Base-by-base conservation (phyloP, 441 rosid genomes). In the Mallotus japonicus region DNA sequence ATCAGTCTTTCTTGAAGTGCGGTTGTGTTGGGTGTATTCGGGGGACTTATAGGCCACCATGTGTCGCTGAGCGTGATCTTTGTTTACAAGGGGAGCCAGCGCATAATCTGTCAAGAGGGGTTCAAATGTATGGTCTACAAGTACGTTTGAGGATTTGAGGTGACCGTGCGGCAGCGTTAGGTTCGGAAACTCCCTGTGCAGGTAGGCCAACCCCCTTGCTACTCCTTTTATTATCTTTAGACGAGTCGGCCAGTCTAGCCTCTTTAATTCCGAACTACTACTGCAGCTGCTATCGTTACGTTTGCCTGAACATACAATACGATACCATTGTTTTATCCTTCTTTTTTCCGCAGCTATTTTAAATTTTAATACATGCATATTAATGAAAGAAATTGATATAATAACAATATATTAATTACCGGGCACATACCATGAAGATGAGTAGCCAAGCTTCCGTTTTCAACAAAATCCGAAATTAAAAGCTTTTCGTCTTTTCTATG, bases 1-100 rank as follows among this genome's bases (percentile, higher is more conserved):
- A n/a, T 91, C 97, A 0, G 96, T 87, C 83, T 83, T 91, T 47
- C 83, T 83, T 0, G 92, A 85, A 0, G 81, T 80, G 12, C 89
- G 65, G 24, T 80, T 85, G 0, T 72, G 71, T 66, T 83, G 87
- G 70, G 75, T 77, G 87, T 82, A 89, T 74, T 95, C 98, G 0
- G 96, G 97, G 40, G 97, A 88, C 83, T 86, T 91, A 82, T 86
- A 95, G 42, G 93, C 92, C 60, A 83, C 92, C 95, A 91, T 87
- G 75, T 80, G 77, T 14, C 84, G 82, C 16, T 87, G 95, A 0
- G 96, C 92, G 3, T 92, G 96, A 4, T 86, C 91, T 74, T 60
- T 83, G 80, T 86, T 87, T 2, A 89, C 78, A 32, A 90, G 78
- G 0, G 96, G 93, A 0, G 82, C 76, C 8, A 92, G 81, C 1